Evolutionary conservation across 177 flowering plant genomes (phyloP).

Genomic region (Vitis hybrid): DNA sequence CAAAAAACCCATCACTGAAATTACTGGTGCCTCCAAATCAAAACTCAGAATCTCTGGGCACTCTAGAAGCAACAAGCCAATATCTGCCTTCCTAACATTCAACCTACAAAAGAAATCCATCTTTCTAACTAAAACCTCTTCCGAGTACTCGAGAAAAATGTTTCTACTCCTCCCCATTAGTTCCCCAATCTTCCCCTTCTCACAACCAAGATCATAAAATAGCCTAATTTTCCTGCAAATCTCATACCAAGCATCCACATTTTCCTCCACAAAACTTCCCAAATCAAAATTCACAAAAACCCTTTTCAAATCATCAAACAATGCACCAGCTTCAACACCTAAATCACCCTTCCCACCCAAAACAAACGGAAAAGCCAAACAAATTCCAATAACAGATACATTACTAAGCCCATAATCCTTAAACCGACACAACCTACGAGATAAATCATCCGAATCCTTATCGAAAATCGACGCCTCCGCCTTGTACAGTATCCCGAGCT

Average conservation of each 20-base stretch:
- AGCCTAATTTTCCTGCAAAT: conserved; percentile 57
- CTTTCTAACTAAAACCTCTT: conserved; percentile 50
- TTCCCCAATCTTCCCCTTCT: conserved; percentile 49
- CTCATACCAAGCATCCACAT: conserved; percentile 54
- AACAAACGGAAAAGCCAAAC: conserved; percentile 61
- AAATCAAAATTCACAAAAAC: conserved; percentile 44
- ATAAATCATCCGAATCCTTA: conserved; percentile 22
- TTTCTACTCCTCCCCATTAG: conserved; percentile 35
- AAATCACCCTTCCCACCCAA: conserved; percentile 30
- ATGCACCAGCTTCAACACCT: conserved; percentile 27
- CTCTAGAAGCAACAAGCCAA: conserved; percentile 47
- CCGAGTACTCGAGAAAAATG: conserved; percentile 42
- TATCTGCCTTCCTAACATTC: conserved; percentile 32
- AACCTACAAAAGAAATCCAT: conserved; percentile 55
- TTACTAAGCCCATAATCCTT: conserved; percentile 46
- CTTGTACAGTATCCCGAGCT: conserved; percentile 47
- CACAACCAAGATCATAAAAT: conserved; percentile 62
- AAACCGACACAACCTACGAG: conserved; percentile 26
- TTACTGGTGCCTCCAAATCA: conserved; percentile 38
- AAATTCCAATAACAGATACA: conserved; percentile 41
- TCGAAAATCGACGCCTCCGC: conserved; percentile 47
- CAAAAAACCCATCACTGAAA: conserved; percentile 46
- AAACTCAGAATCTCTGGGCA: conserved; percentile 46
- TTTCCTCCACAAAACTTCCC: conserved; percentile 33
- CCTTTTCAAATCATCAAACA: conserved; percentile 51